A percentile compares a stretch with the other conserved stretches of the same genome.
phyloP scores from a whole-genome alignment of 805 yeast genomes.

The Debaryomyces castellii region DNA sequence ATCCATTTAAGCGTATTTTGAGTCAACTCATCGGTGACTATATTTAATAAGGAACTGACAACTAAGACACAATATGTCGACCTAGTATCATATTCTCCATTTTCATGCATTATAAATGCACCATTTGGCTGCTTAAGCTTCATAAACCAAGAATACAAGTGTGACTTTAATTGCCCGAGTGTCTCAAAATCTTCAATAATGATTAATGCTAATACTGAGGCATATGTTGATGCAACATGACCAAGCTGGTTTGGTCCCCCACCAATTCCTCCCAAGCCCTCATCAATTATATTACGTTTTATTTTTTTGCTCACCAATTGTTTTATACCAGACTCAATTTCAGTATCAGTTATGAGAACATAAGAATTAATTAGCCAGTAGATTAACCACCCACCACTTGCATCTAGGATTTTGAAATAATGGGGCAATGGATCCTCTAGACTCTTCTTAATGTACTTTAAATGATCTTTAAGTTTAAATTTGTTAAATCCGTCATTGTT shows the following conservation, averaged over 20 bases:
- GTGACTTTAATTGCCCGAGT: constrained; percentile 29
- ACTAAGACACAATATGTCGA: constrained; percentile 86
- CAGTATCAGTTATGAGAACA: constrained; percentile 12
- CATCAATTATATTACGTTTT: constrained; percentile 21
- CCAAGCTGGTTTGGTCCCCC: constrained; percentile 85
- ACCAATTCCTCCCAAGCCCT: constrained; percentile 61
- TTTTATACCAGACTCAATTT: constrained; percentile 28
- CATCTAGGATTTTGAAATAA: constrained; percentile 61
- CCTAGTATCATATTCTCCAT: constrained; percentile 85
- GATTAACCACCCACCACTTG: constrained; percentile 88
- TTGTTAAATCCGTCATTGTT: constrained; percentile 7
- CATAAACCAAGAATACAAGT: constrained; percentile 64
- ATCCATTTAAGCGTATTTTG: constrained; percentile 61
- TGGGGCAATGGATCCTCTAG: constrained; percentile 48
- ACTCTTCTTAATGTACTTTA: constrained; percentile 39
- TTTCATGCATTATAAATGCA: constrained; percentile 67
- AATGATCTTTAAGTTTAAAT: constrained; percentile 36
- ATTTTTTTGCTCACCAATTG: constrained; percentile 24
- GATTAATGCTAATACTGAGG: constrained; percentile 65
- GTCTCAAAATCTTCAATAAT: constrained; percentile 41
- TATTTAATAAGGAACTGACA: constrained; percentile 62
- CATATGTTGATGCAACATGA: constrained; percentile 84
- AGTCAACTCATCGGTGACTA: constrained; percentile 60
- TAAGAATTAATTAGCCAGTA: constrained; percentile 74
- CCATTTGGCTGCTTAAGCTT: constrained; percentile 67